Evolutionary conservation across 148 eudicot genomes (phyloP).

Genomic region (Polygonum aviculare): DNA sequence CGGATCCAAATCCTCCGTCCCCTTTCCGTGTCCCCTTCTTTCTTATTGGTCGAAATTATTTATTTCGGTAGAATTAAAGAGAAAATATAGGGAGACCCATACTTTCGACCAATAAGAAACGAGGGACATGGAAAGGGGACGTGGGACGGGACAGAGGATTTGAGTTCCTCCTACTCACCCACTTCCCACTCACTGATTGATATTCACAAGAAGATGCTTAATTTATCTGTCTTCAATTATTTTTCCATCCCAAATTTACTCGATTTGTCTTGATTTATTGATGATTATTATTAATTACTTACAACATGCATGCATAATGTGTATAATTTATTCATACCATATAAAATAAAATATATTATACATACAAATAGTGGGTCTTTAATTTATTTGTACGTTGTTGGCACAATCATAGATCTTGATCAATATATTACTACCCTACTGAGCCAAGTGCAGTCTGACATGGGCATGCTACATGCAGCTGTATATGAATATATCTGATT

Average conservation of each 20-base stretch:
- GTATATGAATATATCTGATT: neutral
- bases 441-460: neutral
- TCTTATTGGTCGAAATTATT: no score
- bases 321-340: neutral
- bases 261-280: neutral
- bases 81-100: no score
- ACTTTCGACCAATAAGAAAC: no score
- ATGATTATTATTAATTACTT: neutral
- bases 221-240: neutral
- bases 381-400: neutral
- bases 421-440: neutral
- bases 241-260: neutral
- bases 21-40: no score
- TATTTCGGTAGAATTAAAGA: no score
- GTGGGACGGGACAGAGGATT: no score
- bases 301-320: neutral
- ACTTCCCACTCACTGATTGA: neutral
- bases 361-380: neutral
- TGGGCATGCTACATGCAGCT: neutral
- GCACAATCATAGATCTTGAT: neutral
- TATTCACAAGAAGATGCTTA: neutral
- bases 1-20: no score
- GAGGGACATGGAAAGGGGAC: no score
- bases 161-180: conserved; percentile 1
- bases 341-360: no score